These are phyloP conservation scores for Calonectria pseudoreteaudii DNA, from an alignment of 2,329 filamentous ascomycete genomes.

Conservation along the genomic window DNA sequence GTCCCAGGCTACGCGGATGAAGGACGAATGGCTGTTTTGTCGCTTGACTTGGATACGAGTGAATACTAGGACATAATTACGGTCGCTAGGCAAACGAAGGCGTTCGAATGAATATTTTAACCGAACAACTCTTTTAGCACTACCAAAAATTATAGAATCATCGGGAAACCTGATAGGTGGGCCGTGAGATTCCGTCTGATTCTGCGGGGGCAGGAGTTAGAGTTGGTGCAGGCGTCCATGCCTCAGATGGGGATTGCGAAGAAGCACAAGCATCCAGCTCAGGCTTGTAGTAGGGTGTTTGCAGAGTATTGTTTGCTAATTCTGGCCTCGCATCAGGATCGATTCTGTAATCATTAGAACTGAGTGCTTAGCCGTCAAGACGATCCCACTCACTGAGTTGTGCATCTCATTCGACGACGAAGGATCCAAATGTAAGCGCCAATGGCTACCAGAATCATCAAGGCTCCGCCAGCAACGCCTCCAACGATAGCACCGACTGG, in stretches of 20 bases:
- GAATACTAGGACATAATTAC: background rate
- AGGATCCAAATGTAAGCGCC: background rate
- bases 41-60: background rate
- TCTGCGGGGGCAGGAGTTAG: background rate
- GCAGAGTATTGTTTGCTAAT: background rate
- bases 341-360: background rate
- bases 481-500: background rate
- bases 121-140: too few relatives aligned
- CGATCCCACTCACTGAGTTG: background rate
- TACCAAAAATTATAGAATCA: too few relatives aligned
- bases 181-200: background rate
- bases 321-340: background rate
- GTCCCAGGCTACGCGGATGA: background rate
- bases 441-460: background rate
- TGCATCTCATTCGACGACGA: background rate
- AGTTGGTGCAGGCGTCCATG: background rate
- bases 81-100: background rate
- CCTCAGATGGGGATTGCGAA: background rate
- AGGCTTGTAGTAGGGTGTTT: background rate
- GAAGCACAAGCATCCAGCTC: background rate
- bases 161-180: background rate
- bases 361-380: background rate
- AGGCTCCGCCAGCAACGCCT: background rate
- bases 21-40: background rate
- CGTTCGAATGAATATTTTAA: too few relatives aligned